A percentile compares a stretch with the other conserved stretches of the same genome.
These are phyloP conservation scores for Cladosporium velox DNA, from an alignment of 2,329 filamentous ascomycete species.

Conservation along the genomic window DNA sequence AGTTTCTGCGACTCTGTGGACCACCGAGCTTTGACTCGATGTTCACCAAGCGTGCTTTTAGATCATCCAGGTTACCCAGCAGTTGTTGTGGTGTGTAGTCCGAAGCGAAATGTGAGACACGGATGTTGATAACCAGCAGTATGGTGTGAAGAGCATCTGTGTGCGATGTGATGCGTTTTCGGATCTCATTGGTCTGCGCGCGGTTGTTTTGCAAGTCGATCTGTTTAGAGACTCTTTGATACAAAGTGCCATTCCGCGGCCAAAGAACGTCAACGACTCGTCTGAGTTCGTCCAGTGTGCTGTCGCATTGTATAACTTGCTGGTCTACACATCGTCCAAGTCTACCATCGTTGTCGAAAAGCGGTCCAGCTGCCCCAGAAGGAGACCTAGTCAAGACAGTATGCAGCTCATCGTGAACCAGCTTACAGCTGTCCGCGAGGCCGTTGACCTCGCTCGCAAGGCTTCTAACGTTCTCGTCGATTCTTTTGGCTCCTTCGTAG, in stretches of 20 bases:
- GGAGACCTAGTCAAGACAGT: not conserved
- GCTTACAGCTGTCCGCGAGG: not conserved
- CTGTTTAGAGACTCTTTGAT: not conserved
- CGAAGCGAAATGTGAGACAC: not conserved
- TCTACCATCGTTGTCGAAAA: not conserved
- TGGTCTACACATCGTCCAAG: slow-evolving; percentile 8
- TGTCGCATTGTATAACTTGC: slow-evolving; percentile 1
- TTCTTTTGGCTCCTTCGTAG: not conserved
- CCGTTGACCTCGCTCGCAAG: not conserved
- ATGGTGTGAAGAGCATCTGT: slow-evolving; percentile 6
- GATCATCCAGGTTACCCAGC: not conserved
- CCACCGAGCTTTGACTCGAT: slow-evolving; percentile 7
- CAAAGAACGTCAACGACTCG: not conserved
- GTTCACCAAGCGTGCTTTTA: not conserved
- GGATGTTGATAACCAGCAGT: slow-evolving; percentile 6
- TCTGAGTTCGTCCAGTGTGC: not conserved
- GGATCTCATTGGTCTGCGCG: not conserved
- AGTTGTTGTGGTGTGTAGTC: slow-evolving; percentile 3
- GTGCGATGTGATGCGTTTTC: slow-evolving; percentile 1
- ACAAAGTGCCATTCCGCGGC: not conserved
- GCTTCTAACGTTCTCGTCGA: not conserved
- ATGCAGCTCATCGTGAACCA: not conserved
- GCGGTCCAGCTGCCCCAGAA: not conserved
- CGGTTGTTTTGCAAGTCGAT: not conserved
- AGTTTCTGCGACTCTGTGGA: not conserved